Conservation (phyloP, 805 yeast genomes). For the Suhomyces vadensis region DNA sequence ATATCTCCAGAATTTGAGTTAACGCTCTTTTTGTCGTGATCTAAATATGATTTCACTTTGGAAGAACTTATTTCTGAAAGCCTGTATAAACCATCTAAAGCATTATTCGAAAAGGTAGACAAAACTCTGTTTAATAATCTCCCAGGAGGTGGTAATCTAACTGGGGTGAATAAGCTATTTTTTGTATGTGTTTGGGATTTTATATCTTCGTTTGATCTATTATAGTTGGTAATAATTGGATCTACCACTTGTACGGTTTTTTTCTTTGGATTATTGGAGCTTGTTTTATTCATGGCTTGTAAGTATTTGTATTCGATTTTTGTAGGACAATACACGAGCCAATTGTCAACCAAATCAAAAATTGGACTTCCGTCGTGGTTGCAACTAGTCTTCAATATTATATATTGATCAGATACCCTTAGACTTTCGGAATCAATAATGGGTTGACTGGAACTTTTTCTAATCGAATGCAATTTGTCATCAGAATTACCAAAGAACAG, state of each 20-base stretch:
- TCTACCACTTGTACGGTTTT: slow-evolving; percentile 4
- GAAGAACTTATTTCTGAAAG: slow-evolving; percentile 51
- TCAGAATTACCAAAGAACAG: background rate
- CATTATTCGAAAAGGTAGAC: slow-evolving; percentile 49
- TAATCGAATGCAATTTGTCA: slow-evolving; percentile 22
- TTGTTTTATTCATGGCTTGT: slow-evolving; percentile 19
- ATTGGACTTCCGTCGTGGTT: slow-evolving; percentile 39
- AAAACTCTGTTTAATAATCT: slow-evolving; percentile 51
- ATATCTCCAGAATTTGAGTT: slow-evolving; percentile 17
- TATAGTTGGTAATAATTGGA: slow-evolving; percentile 11
- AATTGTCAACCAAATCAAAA: slow-evolving; percentile 49
- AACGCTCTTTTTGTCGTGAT: slow-evolving; percentile 14
- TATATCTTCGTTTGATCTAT: background rate
- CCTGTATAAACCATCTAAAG: slow-evolving; percentile 51
- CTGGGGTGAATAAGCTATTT: slow-evolving; percentile 37
- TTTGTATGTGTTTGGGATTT: background rate
- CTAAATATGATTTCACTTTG: slow-evolving; percentile 42
- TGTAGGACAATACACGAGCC: slow-evolving; percentile 51
- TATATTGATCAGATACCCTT: slow-evolving; percentile 18
- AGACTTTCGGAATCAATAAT: slow-evolving; percentile 12
- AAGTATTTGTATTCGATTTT: slow-evolving; percentile 35
- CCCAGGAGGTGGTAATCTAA: slow-evolving; percentile 47
- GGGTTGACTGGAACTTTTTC: slow-evolving; percentile 25
- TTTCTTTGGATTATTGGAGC: slow-evolving; percentile 1
- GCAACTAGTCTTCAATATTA: slow-evolving; percentile 33